Conservation (phyloP, 2,329 filamentous ascomycete genomes). For the Falciphora oryzae region DNA sequence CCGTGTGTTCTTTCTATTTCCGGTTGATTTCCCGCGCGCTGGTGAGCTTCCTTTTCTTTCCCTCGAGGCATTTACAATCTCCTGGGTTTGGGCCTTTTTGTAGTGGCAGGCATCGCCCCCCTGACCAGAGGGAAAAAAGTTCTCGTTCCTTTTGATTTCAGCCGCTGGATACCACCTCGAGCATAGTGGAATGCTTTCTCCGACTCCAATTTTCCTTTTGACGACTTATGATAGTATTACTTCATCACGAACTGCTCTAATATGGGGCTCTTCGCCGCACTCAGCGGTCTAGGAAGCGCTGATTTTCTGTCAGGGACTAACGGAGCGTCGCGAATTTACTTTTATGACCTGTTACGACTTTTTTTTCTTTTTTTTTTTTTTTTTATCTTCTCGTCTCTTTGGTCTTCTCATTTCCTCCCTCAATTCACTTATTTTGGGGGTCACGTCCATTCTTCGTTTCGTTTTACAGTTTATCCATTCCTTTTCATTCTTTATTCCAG, state of each 20-base stretch:
- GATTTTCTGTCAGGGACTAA: neutral
- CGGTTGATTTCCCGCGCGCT: neutral
- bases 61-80: slow-evolving; percentile 11
- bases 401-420: no score
- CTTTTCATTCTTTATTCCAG: no score
- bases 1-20: slow-evolving; percentile 5
- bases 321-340: neutral
- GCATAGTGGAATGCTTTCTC: slow-evolving; percentile 17
- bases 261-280: neutral
- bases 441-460: neutral
- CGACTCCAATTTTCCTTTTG: slow-evolving; percentile 2
- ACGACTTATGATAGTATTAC: slow-evolving; percentile 10
- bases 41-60: slow-evolving; percentile 2
- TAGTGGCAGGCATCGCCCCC: slow-evolving; percentile 10
- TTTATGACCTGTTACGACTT: slow-evolving; percentile 7
- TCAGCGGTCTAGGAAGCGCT: neutral
- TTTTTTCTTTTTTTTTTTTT: slow-evolving; percentile 15
- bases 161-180: slow-evolving; percentile 24
- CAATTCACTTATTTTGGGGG: neutral
- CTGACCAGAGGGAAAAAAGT: slow-evolving; percentile 13
- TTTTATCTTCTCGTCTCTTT: slow-evolving; percentile 15
- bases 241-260: slow-evolving; percentile 8
- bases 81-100: slow-evolving; percentile 9
- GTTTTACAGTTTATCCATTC: no score
- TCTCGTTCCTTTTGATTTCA: slow-evolving; percentile 19